Percentiles rank a stretch among this genome's conserved stretches.
Conservation (phyloP, 495 filamentous ascomycete genomes). For the Lepidopterella palustris region DNA sequence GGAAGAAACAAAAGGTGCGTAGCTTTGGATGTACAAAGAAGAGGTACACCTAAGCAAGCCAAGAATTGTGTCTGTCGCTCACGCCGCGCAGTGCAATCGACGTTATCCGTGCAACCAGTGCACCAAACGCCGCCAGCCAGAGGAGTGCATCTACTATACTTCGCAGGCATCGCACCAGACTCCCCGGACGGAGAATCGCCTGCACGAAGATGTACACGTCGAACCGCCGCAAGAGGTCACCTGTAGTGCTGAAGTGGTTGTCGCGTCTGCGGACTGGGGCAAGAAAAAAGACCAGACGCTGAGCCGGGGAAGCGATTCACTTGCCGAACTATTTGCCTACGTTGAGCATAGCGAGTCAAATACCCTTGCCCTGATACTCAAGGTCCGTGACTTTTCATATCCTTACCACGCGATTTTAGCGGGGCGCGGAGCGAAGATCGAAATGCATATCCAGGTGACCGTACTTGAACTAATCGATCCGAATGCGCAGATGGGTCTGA, state of each 20-base stretch:
- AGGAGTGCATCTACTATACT: conserved; percentile 4
- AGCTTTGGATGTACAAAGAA: background rate
- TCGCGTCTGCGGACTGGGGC: background rate
- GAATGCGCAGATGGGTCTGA: background rate
- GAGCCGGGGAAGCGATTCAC: background rate
- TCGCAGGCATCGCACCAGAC: background rate
- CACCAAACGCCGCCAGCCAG: background rate
- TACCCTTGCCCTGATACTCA: background rate
- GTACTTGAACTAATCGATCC: background rate
- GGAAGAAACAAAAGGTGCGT: conserved; percentile 4
- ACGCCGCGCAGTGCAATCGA: conserved; percentile 5
- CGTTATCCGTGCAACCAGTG: conserved; percentile 7
- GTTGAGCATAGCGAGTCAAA: conserved; percentile 3
- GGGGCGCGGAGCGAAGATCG: background rate
- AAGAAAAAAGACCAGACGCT: background rate
- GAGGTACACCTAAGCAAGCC: background rate
- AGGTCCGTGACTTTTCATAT: background rate
- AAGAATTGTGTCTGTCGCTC: background rate
- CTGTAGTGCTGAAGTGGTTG: background rate
- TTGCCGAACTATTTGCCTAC: conserved; percentile 4
- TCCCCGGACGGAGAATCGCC: background rate
- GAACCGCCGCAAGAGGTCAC: background rate
- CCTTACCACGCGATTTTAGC: no score
- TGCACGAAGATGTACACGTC: background rate
- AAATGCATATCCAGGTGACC: background rate